A percentile compares a stretch with the other conserved stretches of the same genome.
phyloP scores from a whole-genome alignment of 1,284 basidiomycete species.

The Melampsora larici-populina region DNA sequence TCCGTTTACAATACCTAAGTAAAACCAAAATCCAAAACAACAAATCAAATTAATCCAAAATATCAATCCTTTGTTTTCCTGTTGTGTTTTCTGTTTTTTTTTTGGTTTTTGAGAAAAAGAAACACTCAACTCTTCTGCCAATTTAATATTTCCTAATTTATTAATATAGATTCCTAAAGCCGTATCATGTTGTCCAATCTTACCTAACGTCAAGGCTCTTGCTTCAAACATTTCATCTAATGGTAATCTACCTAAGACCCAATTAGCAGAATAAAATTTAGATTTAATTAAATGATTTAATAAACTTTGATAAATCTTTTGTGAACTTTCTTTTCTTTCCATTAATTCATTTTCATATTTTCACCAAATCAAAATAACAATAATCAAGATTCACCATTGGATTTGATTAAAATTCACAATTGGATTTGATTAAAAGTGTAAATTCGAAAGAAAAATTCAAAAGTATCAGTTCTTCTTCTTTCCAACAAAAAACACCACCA shows the following conservation, averaged over 20 bases:
- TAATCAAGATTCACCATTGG: too few species aligned
- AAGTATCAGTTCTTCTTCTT: too few species aligned
- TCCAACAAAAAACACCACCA: not conserved
- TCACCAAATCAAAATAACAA: too few species aligned
- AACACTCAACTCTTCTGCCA: constrained; percentile 74
- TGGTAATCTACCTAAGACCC: constrained; percentile 71
- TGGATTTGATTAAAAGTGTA: too few species aligned
- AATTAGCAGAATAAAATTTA: constrained; percentile 69
- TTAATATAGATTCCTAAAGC: constrained; percentile 91
- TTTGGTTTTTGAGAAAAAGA: not conserved
- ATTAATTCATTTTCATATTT: constrained; percentile 51
- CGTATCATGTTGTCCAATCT: constrained; percentile 83
- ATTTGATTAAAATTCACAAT: too few species aligned
- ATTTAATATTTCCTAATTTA: constrained; percentile 70
- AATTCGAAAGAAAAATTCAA: not conserved
- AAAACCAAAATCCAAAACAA: constrained; percentile 8
- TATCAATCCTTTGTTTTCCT: not conserved
- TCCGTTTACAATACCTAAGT: constrained; percentile 79
- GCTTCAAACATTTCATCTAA: constrained; percentile 79
- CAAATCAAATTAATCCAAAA: not conserved
- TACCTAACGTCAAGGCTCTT: constrained; percentile 81
- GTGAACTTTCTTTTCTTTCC: constrained; percentile 50
- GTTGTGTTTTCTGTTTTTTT: too few species aligned
- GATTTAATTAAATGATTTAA: constrained; percentile 73
- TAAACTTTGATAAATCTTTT: constrained; percentile 65